Conservation (phyloP, 225 moss, liverwort and hornwort genomes). For the Pleurozium schreberi region DNA sequence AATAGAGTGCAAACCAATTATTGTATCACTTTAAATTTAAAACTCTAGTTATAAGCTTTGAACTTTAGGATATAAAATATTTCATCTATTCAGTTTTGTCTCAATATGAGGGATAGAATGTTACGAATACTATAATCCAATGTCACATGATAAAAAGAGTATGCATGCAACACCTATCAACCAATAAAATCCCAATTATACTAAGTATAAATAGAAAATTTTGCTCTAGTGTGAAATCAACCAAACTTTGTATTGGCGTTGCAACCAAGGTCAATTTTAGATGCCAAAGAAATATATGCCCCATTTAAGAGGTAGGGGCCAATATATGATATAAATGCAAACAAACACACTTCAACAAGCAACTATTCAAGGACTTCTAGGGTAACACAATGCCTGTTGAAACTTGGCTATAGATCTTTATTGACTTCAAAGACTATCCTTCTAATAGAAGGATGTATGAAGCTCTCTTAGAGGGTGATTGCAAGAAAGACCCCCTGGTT, state of each 20-base stretch:
- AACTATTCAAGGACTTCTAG: neutral
- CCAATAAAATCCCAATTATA: neutral
- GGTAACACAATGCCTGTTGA: neutral
- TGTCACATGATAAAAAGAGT: neutral
- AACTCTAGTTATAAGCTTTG: neutral
- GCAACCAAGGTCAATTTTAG: neutral
- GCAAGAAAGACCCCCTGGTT: too few species aligned
- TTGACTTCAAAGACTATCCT: neutral
- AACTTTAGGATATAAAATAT: neutral
- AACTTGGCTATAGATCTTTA: neutral
- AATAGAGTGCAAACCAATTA: neutral
- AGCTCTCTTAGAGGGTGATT: too few species aligned
- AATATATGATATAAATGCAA: neutral
- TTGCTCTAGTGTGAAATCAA: neutral
- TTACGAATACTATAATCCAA: neutral
- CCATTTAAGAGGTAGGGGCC: fast-evolving
- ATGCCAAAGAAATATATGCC: fast-evolving
- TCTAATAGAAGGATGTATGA: neutral
- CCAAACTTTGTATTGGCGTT: neutral
- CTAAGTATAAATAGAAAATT: neutral
- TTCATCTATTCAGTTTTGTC: neutral
- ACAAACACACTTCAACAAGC: neutral
- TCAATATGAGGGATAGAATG: neutral
- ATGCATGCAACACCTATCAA: neutral
- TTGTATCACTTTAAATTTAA: neutral